Percentiles rank a stretch among this genome's conserved stretches.
Conservation (phyloP, 768 basidiomycete species). For the Phlebiopsis flavidoalba region DNA sequence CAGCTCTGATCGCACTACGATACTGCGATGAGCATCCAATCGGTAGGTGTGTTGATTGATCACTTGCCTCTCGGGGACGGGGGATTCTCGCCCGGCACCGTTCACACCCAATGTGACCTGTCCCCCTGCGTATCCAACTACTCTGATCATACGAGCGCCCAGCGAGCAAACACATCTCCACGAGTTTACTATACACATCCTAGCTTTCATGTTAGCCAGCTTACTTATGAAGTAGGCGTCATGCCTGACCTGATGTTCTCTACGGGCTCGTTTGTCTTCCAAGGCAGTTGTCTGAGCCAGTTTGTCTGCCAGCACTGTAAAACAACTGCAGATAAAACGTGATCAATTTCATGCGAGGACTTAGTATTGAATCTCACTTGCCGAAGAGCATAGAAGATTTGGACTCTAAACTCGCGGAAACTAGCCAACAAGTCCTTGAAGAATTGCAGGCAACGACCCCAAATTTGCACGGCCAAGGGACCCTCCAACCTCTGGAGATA, state of each 20-base stretch:
- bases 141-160: constrained; percentile 73
- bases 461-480: constrained; percentile 89
- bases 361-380: constrained; percentile 26
- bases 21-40: background rate
- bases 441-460: constrained; percentile 73
- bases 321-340: constrained; percentile 45
- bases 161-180: constrained; percentile 73
- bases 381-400: constrained; percentile 71
- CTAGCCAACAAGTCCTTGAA: constrained; percentile 71
- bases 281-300: constrained; percentile 85
- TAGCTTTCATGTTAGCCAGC: constrained; percentile 21
- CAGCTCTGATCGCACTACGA: constrained; percentile 23
- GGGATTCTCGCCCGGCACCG: constrained; percentile 74
- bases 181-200: constrained; percentile 82
- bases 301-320: constrained; percentile 77
- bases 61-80: constrained; percentile 50
- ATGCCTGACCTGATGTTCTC: constrained; percentile 72
- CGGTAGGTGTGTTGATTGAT: background rate
- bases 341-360: background rate
- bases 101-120: constrained; percentile 48
- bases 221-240: background rate
- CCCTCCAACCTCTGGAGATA: constrained; percentile 84
- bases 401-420: constrained; percentile 62
- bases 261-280: constrained; percentile 82
- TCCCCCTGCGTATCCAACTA: constrained; percentile 72